Evolutionary conservation across 208 protist species (phyloP).

Genomic region (Acanthamoeba lenticulata): DNA sequence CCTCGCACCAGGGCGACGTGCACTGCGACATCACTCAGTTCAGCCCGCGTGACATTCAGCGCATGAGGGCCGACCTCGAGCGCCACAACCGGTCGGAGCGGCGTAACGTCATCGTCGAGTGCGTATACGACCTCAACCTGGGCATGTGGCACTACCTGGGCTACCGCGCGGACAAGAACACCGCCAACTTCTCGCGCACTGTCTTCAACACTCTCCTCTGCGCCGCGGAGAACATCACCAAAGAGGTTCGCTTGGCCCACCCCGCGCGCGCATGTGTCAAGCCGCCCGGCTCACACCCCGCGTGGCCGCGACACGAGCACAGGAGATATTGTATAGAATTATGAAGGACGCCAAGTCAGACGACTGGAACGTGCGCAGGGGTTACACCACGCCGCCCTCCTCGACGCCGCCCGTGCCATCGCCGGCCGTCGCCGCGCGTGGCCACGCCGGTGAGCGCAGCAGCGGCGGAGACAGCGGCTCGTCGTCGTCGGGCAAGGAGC

Average conservation of each 20-base stretch:
- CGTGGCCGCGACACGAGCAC: not conserved
- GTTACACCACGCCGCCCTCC: not conserved
- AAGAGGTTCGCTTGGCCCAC: not conserved
- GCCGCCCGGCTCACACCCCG: not conserved
- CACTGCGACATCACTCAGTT: not conserved
- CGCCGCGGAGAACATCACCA: constrained; percentile 26
- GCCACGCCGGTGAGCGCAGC: not conserved
- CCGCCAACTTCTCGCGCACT: not conserved
- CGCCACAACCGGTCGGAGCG: not conserved
- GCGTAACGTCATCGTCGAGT: constrained; percentile 30
- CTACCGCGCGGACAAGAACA: not conserved
- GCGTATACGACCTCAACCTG: not conserved
- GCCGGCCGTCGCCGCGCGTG: not conserved
- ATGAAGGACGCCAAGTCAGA: not conserved
- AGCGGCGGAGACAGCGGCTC: not conserved
- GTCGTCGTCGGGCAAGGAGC: not conserved
- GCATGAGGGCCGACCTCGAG: not conserved
- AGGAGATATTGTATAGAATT: constrained; percentile 6
- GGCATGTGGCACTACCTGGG: not conserved
- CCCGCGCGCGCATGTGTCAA: not conserved
- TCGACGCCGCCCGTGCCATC: not conserved
- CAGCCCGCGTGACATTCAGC: not conserved
- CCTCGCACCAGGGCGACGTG: not conserved
- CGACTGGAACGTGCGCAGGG: not conserved
- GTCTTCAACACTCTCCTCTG: not conserved